phyloP scores from a whole-genome alignment of 2,329 filamentous ascomycete genomes.

The Raffaelea ambrosiae region DNA sequence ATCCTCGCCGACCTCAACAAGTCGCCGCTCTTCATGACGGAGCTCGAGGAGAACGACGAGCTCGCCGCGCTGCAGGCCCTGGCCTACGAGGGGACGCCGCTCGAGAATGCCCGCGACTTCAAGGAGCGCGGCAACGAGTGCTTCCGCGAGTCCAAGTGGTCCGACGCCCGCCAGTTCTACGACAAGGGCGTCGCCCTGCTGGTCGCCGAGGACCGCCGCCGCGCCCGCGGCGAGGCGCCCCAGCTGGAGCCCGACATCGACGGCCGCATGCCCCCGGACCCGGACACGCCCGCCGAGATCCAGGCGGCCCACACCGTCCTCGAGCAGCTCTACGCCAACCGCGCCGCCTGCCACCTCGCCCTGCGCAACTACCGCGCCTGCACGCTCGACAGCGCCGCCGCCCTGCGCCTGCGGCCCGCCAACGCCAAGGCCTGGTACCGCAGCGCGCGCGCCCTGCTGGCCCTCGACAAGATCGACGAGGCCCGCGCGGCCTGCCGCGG shows the following conservation, averaged over 20 bases:
- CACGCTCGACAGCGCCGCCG: constrained; percentile 74
- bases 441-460: constrained; percentile 67
- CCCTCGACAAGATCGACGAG: constrained; percentile 69
- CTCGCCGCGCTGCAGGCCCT: constrained; percentile 83
- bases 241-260: constrained; percentile 7
- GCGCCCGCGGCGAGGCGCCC: constrained; percentile 27
- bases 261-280: constrained; percentile 18
- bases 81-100: constrained; percentile 83
- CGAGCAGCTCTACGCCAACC: constrained; percentile 75
- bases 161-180: constrained; percentile 86
- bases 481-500: constrained; percentile 70
- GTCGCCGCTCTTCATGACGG: constrained; percentile 90
- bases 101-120: constrained; percentile 76
- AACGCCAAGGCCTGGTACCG: constrained; percentile 93
- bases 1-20: constrained; percentile 49
- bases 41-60: constrained; percentile 74
- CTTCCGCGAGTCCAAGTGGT: constrained; percentile 65
- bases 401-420: constrained; percentile 65
- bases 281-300: constrained; percentile 49
- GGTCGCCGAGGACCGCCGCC: constrained; percentile 50
- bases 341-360: constrained; percentile 82
- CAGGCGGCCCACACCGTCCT: constrained; percentile 54
- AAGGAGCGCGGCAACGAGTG: constrained; percentile 89
- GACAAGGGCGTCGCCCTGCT: constrained; percentile 73
- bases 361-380: constrained; percentile 82